Conservation (phyloP, 768 basidiomycete species). For the Pleurotus platypus region DNA sequence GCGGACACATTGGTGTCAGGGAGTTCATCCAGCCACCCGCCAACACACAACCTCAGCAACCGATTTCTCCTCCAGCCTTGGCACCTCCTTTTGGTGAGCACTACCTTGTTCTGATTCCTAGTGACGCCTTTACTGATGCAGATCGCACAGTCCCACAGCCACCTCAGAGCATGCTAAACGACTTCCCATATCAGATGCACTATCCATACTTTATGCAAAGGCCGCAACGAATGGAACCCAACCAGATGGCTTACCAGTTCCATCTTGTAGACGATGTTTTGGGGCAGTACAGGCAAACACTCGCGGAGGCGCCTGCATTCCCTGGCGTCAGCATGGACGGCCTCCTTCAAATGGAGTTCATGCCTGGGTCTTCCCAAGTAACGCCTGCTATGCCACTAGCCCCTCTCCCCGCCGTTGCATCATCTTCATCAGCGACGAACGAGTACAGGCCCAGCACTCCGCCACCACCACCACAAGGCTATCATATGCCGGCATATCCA, state of each 20-base stretch:
- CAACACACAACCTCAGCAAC: background rate
- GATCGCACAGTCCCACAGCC: too few species aligned
- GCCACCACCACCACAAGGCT: background rate
- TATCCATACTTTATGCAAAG: background rate
- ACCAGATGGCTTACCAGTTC: background rate
- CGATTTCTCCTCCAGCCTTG: background rate
- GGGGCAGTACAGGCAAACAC: background rate
- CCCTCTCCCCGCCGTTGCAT: background rate
- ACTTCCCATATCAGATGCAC: background rate
- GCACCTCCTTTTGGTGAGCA: background rate
- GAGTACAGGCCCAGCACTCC: background rate
- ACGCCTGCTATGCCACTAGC: background rate
- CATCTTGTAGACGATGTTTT: background rate
- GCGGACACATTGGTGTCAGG: background rate
- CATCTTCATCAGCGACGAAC: background rate
- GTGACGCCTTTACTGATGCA: too few species aligned
- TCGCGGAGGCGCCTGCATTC: background rate
- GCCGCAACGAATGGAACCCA: background rate
- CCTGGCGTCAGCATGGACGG: background rate
- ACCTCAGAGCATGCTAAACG: background rate
- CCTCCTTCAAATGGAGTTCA: background rate
- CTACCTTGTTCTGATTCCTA: background rate
- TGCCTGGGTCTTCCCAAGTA: background rate
- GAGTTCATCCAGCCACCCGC: background rate
- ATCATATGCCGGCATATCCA: background rate